phyloP scores from a whole-genome alignment of 2,329 filamentous ascomycete genomes.

The Cytospora schulzeri region DNA sequence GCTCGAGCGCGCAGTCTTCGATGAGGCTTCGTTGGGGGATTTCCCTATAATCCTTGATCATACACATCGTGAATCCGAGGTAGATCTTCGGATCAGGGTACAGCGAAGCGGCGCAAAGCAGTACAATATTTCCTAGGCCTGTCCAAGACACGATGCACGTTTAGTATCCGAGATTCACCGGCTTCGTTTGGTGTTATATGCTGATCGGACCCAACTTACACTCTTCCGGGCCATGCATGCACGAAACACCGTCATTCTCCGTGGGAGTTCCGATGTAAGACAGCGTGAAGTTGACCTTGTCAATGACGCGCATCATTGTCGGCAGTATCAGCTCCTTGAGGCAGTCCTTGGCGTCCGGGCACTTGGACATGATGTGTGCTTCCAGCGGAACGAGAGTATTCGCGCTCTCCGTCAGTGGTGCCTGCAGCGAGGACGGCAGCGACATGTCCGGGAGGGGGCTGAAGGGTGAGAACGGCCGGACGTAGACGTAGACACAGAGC shows the following conservation, averaged over 20 bases:
- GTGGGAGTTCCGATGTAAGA: conserved; percentile 86
- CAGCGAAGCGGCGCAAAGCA: conserved; percentile 83
- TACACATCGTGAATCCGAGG: conserved; percentile 91
- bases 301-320: conserved; percentile 76
- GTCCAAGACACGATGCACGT: conserved; percentile 4
- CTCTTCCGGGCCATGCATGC: conserved; percentile 86
- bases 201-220: conserved; percentile 46
- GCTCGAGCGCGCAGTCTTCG: conserved; percentile 85
- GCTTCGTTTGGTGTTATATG: neutral
- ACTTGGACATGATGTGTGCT: conserved; percentile 97
- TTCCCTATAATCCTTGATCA: conserved; percentile 71
- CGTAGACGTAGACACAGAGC: conserved; percentile 25
- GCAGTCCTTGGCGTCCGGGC: conserved; percentile 87
- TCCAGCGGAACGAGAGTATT: conserved; percentile 71
- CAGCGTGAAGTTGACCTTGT: conserved; percentile 88
- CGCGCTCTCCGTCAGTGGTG: neutral
- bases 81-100: conserved; percentile 86
- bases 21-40: conserved; percentile 82
- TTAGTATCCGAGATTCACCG: neutral
- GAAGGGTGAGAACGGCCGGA: conserved; percentile 14
- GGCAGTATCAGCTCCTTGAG: conserved; percentile 80
- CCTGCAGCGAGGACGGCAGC: conserved; percentile 19
- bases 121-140: conserved; percentile 87
- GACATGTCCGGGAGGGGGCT: conserved; percentile 26
- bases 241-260: conserved; percentile 79